Base-by-base conservation (phyloP, 306 rosid species). In the Purshia tridentata region DNA sequence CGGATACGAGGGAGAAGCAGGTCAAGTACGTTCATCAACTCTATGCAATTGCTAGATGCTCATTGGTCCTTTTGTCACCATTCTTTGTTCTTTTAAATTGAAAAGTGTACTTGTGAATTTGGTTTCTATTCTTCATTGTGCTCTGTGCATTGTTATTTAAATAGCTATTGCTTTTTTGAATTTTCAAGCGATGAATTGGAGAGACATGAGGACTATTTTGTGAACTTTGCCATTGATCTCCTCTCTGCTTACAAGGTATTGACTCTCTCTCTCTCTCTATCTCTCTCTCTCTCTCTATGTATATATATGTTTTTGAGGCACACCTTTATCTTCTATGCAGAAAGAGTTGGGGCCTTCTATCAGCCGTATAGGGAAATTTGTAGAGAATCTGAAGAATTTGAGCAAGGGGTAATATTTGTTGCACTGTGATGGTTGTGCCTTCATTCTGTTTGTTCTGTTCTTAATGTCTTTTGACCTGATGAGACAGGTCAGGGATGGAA, bases 281-380 rank as follows among this genome's bases (percentile, higher is more conserved):
- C 53, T 69, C 60, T 20, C 42, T 72, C 58, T 70, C 41, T 57
- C 16, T 4, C 19, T 69, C 12, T 6, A 29, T 22, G 11, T 57
- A 5, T 58, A 6, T 9, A 9, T 55, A 4, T 55, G 6, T 65
- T 52, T 39, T 48, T 42, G 72, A 65, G 62, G 67, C 22, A 57
- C 69, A 58, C 72, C 59, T 59, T 76, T 60, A 74, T 67, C 66
- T 67, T 78, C 22, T 68, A 61, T 49, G 85, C 97, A 95, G 99
- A 86, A 84, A 84, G 96, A 91, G 89, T 82, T 95, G 84, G 97
- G 79, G 69, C 98, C 98, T 65, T 91, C 86, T 44, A 70, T 95
- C 81, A 70, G 65, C 76, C 87, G 80, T 72, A 88, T 95, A 40
- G 85, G 70, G 61, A 88, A 85, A 72, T 91, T 85, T 86, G 97